Evolutionary conservation across 2,329 filamentous ascomycete genomes (phyloP).

Genomic region (Apiospora kogelbergensis): DNA sequence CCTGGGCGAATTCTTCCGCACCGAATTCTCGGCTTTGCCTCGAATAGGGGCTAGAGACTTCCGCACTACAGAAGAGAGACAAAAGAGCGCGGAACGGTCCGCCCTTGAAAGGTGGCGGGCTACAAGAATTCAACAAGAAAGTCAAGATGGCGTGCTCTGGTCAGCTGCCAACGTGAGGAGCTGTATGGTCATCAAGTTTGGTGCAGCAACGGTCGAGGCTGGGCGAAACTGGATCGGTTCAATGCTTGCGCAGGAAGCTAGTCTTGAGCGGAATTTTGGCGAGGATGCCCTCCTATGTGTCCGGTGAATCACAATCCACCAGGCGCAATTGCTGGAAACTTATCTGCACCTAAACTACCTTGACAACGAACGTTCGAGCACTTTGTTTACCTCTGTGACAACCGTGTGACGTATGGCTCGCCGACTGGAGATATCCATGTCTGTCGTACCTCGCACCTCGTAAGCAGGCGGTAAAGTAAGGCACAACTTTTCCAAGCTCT

Average conservation of each 20-base stretch:
- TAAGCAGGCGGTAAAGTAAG: background rate
- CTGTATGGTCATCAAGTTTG: conserved; percentile 90
- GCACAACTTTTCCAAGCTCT: background rate
- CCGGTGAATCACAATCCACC: conserved; percentile 17
- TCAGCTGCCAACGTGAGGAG: conserved; percentile 78
- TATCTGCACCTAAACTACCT: background rate
- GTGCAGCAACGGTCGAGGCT: conserved; percentile 76
- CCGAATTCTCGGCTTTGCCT: conserved; percentile 75
- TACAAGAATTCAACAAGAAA: conserved; percentile 58
- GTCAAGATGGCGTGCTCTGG: conserved; percentile 67
- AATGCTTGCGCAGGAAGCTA: conserved; percentile 75
- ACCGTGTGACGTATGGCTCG: background rate
- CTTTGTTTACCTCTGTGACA: background rate
- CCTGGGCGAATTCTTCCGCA: conserved; percentile 72
- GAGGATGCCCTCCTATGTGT: conserved; percentile 80
- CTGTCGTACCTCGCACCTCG: background rate
- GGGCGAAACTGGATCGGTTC: conserved; percentile 76
- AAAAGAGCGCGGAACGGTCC: conserved; percentile 36
- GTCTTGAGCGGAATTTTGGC: conserved; percentile 70
- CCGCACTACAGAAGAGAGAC: conserved; percentile 51
- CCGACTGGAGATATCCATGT: background rate
- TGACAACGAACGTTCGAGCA: background rate
- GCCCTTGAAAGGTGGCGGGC: conserved; percentile 53
- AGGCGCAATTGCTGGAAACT: no score
- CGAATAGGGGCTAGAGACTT: conserved; percentile 83